Conservation (phyloP, 306 rosid species). For the Gillenia trifoliata region DNA sequence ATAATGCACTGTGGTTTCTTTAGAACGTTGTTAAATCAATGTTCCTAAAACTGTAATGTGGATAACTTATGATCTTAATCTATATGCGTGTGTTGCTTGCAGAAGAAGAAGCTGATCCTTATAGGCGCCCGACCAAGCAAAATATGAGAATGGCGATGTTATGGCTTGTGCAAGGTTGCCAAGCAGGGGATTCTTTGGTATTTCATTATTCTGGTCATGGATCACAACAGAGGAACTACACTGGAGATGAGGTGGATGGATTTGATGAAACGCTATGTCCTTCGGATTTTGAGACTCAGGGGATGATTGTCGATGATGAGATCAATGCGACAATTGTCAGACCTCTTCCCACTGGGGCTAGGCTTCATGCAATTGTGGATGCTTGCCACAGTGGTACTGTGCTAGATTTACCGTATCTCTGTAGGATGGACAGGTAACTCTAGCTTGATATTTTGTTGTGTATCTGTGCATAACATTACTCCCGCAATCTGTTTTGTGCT, state of each 20-base stretch:
- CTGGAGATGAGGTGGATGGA: slow-evolving; percentile 47
- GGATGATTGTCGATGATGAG: slow-evolving; percentile 50
- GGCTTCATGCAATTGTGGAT: slow-evolving; percentile 48
- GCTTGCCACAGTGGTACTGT: slow-evolving; percentile 54
- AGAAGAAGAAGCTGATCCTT: slow-evolving; percentile 45
- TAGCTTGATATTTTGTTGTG: neutral
- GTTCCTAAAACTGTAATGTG: neutral
- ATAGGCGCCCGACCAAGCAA: slow-evolving; percentile 30
- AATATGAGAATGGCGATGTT: slow-evolving; percentile 41
- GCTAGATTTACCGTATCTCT: slow-evolving; percentile 40
- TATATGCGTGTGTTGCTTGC: slow-evolving; percentile 1
- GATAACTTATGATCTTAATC: neutral
- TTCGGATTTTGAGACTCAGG: slow-evolving; percentile 31
- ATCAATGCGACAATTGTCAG: slow-evolving; percentile 40
- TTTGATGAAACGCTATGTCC: slow-evolving; percentile 48
- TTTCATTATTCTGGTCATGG: slow-evolving; percentile 56
- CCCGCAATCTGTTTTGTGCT: neutral
- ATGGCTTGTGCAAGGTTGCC: slow-evolving; percentile 47
- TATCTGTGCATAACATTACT: neutral
- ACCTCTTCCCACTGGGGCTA: slow-evolving; percentile 43
- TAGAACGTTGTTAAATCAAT: neutral
- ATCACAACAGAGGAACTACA: slow-evolving; percentile 35
- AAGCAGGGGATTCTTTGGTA: slow-evolving; percentile 47
- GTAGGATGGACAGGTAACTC: slow-evolving; percentile 36
- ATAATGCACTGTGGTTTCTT: neutral